Base-by-base conservation (phyloP, 2,329 filamentous ascomycete species). In the Triangularia setosa region DNA sequence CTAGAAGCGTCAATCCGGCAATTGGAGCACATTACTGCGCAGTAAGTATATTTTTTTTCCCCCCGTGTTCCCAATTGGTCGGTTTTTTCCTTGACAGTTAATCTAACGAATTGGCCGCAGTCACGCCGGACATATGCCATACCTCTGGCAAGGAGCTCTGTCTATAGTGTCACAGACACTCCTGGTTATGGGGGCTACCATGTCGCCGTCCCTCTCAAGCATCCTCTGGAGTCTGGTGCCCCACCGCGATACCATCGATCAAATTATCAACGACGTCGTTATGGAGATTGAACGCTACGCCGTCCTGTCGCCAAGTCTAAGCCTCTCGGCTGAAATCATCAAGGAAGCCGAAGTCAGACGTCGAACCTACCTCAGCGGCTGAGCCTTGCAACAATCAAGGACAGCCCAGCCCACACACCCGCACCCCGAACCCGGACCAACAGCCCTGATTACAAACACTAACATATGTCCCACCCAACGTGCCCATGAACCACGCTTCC, bases 131-230 rank as follows among this genome's bases (percentile, higher is more conserved):
- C 91, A 94, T 74, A 88, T 95, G 79, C 91, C 91, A 12, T 95
- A 94, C 76, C 83, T 94, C 21, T 95, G 90, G 88, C 91, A 94
- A 79, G 91, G 91, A 18, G 90, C 91, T 8, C 82, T 95, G 40
- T 93, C 90, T 23, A 91, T 95, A 73, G 90, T 93, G 23, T 92
- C 90, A 5, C 91, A 95, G 75, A 90, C 90, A 1, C 80, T 95
- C 16, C 81, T 95, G 53, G 86, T 95, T 33, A 94, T 95, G 91
- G 91, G 90, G 6, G 90, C 91, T 16, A 92, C 89, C 16, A 91
- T 94, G 87, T 93, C 88, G 8, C 87, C 88, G 1, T 88, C 88
- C 4, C 83, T 94, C 2, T 87, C 85, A 24, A 83, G 80, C 58
- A 87, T 93, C 48, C 80, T 94, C 74, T 67, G 84, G 58, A 81